Evolutionary conservation across 768 basidiomycete genomes (phyloP), one percentile per base, ranked within the genome.

Genomic region (Lentinus brumalis): DNA sequence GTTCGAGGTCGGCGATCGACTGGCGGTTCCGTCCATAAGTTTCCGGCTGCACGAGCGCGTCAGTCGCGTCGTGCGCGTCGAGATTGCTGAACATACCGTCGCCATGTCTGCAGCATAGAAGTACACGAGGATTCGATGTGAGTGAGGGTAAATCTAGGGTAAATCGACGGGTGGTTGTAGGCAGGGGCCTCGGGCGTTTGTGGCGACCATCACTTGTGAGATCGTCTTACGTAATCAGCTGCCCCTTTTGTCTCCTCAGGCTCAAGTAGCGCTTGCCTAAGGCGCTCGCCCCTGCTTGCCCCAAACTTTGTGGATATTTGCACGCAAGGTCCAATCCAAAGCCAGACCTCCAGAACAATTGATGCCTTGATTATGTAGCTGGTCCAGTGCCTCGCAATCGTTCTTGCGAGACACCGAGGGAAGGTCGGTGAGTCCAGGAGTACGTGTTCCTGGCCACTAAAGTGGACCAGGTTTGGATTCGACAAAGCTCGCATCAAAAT

Each of bases 1-100:
- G 79, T 70, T 91, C 85, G 60, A 92, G 86, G 75, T 87, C 86
- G 55, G 79, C 81, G 47, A 91, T 79, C 44, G 88, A 90, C 70
- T 90, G 84, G 70, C 88, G 81, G 74, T 82, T 84, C 61, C 90
- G 81, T 57, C 87, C 88, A 62, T 76, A 73, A 35, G 70, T 69
- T 54, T 60, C 63, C 18, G 42, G 21, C 59, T 60, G 12, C 1
- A 2, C 9, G 35, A 49, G 21, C 50, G 42, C 46, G 31, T 60
- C 11, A 54, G 57, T 56, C 62, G 62, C 62, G 29, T 31, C n/a
- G 6, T 10, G 11, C n/a, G 16, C 9, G 26, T 10, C n/a, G n/a
- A 18, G 41, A 11, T 35, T 11, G 11, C 7, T 35, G 35, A 7
- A 35, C 58, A 16, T 53, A 63, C 62, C 53, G 57, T 42, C 54